Conservation (phyloP, 257 asterid genomes). For the Asclepias syriaca region DNA sequence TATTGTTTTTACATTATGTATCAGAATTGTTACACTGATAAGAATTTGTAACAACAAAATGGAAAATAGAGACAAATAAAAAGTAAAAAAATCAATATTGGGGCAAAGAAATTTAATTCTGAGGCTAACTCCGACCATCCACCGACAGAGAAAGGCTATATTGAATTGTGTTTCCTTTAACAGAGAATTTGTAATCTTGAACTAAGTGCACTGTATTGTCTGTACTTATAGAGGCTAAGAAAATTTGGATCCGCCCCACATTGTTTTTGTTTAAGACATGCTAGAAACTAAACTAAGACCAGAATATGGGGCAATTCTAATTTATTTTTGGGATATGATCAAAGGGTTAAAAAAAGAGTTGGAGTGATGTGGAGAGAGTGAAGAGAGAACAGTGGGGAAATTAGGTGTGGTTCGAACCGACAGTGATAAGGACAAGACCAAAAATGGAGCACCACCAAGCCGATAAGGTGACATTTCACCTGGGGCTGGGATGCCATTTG, state of each 20-base stretch:
- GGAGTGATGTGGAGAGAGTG: constrained; percentile 23
- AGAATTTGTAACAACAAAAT: background rate
- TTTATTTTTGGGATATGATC: too few relatives aligned
- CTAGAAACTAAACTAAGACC: constrained; percentile 1
- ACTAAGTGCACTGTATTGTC: constrained; percentile 9
- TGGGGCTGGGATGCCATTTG: constrained; percentile 21
- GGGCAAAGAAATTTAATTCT: background rate
- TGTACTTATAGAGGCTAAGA: constrained; percentile 9
- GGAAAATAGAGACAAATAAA: constrained; percentile 1
- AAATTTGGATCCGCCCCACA: constrained; percentile 14
- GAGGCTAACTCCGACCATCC: constrained; percentile 28
- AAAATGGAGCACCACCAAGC: constrained; percentile 1
- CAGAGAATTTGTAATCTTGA: background rate
- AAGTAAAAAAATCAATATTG: background rate
- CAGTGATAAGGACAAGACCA: constrained; percentile 30
- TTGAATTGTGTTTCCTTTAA: constrained; percentile 15
- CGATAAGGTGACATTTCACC: constrained; percentile 22
- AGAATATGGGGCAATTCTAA: background rate
- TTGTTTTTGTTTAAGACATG: background rate
- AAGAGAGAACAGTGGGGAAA: constrained; percentile 4
- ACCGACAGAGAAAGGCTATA: constrained; percentile 33
- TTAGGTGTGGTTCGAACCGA: constrained; percentile 20
- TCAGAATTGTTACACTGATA: background rate
- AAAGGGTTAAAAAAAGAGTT: background rate
- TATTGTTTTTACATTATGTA: background rate